Percentiles rank a stretch among this genome's conserved stretches.
These are phyloP conservation scores for Trichosphaerium sp. DNA, from an alignment of 78 protist species.

Conservation along the genomic window DNA sequence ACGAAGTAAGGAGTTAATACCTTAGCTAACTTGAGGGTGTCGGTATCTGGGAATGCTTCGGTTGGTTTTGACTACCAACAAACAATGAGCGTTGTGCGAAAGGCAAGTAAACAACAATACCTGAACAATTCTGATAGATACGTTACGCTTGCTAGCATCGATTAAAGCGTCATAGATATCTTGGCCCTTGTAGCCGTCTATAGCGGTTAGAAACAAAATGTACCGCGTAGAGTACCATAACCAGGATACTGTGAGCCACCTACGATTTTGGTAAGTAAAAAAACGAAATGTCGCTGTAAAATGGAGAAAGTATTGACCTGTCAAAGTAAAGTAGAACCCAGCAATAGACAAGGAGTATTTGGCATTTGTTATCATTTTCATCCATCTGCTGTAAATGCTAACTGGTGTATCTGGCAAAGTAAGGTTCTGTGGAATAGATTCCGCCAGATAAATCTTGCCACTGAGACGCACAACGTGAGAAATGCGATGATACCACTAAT, in stretches of 20 bases:
- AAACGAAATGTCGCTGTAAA: too few relatives aligned
- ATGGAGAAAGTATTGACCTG: too few relatives aligned
- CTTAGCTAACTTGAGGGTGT: not conserved
- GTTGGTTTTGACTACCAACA: not conserved
- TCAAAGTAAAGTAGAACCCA: constrained; percentile 17
- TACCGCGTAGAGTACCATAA: too few relatives aligned
- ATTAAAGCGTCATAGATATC: constrained; percentile 1
- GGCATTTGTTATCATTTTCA: constrained; percentile 2
- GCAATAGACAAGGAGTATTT: constrained; percentile 1
- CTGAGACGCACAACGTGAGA: too few relatives aligned
- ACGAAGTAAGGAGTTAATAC: too few relatives aligned
- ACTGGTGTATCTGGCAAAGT: not conserved
- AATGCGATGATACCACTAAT: too few relatives aligned
- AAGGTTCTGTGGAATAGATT: too few relatives aligned
- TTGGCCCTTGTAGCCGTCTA: not conserved
- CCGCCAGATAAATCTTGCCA: too few relatives aligned
- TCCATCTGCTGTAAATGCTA: not conserved
- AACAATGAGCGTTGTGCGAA: not conserved
- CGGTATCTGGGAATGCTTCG: not conserved
- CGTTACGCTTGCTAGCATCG: not conserved
- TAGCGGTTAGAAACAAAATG: not conserved
- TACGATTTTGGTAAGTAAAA: too few relatives aligned
- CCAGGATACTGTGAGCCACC: too few relatives aligned
- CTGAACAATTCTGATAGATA: not conserved
- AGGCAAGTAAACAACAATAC: not conserved